Evolutionary conservation across 2,329 filamentous ascomycete genomes (phyloP).

Genomic region (Neophaeococcomyces mojaviensis): DNA sequence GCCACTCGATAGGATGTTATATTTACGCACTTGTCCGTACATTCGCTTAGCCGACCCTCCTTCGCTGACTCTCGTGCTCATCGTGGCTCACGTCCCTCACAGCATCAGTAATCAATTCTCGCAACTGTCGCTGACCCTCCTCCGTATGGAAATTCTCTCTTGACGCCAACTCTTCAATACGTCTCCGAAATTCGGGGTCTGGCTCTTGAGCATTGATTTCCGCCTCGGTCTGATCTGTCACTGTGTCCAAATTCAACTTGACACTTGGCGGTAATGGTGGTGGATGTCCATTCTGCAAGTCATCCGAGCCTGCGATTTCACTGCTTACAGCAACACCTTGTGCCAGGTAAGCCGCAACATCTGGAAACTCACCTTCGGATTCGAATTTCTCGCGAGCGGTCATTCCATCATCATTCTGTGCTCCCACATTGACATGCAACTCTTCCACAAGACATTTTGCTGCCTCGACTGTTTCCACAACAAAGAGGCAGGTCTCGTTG

Average conservation of each 20-base stretch:
- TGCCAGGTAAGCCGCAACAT: constrained; percentile 65
- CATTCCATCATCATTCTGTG: constrained; percentile 65
- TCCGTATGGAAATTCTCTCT: constrained; percentile 76
- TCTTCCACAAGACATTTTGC: constrained; percentile 77
- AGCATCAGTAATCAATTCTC: constrained; percentile 72
- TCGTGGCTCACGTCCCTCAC: constrained; percentile 59
- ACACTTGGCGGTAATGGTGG: constrained; percentile 68
- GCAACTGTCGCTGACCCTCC: constrained; percentile 69
- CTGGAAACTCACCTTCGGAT: constrained; percentile 68
- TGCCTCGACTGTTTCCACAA: constrained; percentile 72
- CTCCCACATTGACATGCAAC: constrained; percentile 59
- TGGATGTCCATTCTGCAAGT: constrained; percentile 33
- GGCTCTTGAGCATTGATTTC: constrained; percentile 50
- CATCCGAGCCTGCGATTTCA: constrained; percentile 14
- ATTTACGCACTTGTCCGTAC: no score
- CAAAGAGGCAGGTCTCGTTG: constrained; percentile 87
- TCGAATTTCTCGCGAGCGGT: constrained; percentile 76
- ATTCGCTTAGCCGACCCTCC: constrained; percentile 36
- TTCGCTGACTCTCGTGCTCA: constrained; percentile 56
- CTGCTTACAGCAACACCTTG: constrained; percentile 26
- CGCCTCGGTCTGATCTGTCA: constrained; percentile 51
- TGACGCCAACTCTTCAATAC: constrained; percentile 82
- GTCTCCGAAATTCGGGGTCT: constrained; percentile 73
- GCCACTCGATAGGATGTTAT: neutral
- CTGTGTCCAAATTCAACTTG: constrained; percentile 67